A percentile compares a stretch with the other conserved stretches of the same genome.
These are phyloP conservation scores for Nakazawaea siamensis DNA, from an alignment of 805 yeast species.

Conservation along the genomic window DNA sequence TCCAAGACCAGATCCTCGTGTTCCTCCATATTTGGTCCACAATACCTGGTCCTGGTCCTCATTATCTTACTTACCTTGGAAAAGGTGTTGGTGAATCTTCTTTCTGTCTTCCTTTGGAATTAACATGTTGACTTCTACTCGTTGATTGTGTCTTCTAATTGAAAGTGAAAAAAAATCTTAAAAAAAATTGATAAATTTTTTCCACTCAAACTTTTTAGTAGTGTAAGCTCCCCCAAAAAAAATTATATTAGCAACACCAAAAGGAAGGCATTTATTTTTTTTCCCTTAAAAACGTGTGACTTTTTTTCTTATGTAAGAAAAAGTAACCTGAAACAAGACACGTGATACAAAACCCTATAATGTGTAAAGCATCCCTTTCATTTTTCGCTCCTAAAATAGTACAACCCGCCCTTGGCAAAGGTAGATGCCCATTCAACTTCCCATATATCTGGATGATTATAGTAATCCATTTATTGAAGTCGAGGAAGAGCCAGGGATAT, in stretches of 20 bases:
- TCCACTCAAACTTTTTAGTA: not conserved
- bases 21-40: not conserved
- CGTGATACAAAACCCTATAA: too few relatives aligned
- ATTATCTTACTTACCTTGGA: constrained; percentile 71
- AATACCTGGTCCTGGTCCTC: not conserved
- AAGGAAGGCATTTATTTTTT: too few relatives aligned
- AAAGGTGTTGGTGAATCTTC: constrained; percentile 98
- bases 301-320: too few relatives aligned
- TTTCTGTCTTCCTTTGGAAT: constrained; percentile 99
- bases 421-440: constrained; percentile 10
- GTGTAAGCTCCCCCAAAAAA: too few relatives aligned
- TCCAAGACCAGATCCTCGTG: not conserved
- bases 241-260: too few relatives aligned
- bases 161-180: not conserved
- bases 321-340: too few relatives aligned
- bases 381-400: too few relatives aligned
- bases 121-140: constrained; percentile 59
- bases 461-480: constrained; percentile 10
- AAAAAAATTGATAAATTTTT: not conserved
- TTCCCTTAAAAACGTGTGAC: too few relatives aligned
- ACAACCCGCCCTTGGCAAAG: too few relatives aligned
- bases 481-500: too few relatives aligned
- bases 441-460: constrained; percentile 5
- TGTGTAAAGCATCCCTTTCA: too few relatives aligned
- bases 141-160: not conserved